Evolutionary conservation across 495 filamentous ascomycete genomes (phyloP), one percentile per base, ranked within the genome.

Genomic region (Aspergillus mulundensis): DNA sequence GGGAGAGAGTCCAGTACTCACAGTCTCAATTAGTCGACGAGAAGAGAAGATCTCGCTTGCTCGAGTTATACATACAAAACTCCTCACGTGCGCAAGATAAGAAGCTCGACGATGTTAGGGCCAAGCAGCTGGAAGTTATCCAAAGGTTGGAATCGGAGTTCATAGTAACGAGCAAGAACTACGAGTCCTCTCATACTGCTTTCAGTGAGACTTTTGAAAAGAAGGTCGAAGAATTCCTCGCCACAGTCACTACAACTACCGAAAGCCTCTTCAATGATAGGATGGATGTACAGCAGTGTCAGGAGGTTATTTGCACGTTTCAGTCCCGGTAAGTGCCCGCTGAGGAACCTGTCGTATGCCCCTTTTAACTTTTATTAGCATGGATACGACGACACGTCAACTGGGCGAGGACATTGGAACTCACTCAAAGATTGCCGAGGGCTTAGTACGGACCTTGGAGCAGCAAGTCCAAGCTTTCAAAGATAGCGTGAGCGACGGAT

Each of bases 11-110:
- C 0, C 46, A 56, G 3, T 40, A 44, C 16, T 20, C 56, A 20
- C 60, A 65, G 25, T 14, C 24, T 4, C 66, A 70, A 21, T 38
- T 76, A 7, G 25, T 47, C 3, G 60, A 67, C 1, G 72, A 76
- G 36, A 69, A 66, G 23, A 72, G 49, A 19, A 61, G 68, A 48
- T 57, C 53, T 1, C 50, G 19, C 0, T 52, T 46, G 8, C 64
- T 76, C 2, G 73, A 76, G 24, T 50, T 57, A 8, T 74, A 69
- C 40, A 73, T 76, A 19, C 68, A 69, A 41, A 65, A 65, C 10
- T 57, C 56, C 32, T 63, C 70, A 34, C 58, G 51, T 11, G 46
- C 28, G 19, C 72, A 76, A 18, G 51, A 57, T 3, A 63, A 51
- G 36, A 63, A 63, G 32, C 44, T 74, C 1, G 48, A 40, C 14